phyloP scores from a whole-genome alignment of 2,329 filamentous ascomycete species.

The Verticillium isaacii region DNA sequence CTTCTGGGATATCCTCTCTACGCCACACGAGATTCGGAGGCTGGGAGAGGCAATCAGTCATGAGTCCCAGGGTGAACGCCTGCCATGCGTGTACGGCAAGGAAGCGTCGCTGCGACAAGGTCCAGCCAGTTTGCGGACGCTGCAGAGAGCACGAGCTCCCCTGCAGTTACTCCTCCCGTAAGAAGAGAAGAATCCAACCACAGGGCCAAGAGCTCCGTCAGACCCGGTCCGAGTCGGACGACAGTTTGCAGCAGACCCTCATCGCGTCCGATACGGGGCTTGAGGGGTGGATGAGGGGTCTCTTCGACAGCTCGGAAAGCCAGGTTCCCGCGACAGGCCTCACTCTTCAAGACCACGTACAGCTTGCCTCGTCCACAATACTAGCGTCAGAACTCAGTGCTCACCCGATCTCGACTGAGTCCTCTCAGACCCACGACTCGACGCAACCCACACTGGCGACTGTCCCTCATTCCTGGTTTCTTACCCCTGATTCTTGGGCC shows the following conservation, averaged over 20 bases:
- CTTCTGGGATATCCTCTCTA: no score
- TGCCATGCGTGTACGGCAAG: background rate
- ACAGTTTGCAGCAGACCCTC: background rate
- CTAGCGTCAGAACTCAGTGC: no score
- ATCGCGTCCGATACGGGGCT: no score
- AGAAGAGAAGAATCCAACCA: background rate
- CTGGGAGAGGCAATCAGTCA: background rate
- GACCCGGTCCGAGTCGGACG: background rate
- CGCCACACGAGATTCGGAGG: no score
- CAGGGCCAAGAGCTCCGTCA: background rate
- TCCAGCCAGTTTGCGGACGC: background rate
- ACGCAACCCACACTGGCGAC: no score
- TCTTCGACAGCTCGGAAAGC: background rate
- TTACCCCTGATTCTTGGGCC: background rate
- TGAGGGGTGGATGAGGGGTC: background rate
- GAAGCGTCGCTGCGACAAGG: background rate
- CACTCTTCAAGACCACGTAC: no score
- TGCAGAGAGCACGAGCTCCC: background rate
- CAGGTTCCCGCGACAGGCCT: no score
- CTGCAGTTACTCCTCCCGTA: background rate
- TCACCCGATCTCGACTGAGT: background rate
- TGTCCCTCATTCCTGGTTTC: background rate
- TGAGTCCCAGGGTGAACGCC: background rate
- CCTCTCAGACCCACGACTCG: no score
- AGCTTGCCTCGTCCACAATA: no score